Base-by-base conservation (phyloP, 2,329 filamentous ascomycete species). In the Scedosporium dehoogii region DNA sequence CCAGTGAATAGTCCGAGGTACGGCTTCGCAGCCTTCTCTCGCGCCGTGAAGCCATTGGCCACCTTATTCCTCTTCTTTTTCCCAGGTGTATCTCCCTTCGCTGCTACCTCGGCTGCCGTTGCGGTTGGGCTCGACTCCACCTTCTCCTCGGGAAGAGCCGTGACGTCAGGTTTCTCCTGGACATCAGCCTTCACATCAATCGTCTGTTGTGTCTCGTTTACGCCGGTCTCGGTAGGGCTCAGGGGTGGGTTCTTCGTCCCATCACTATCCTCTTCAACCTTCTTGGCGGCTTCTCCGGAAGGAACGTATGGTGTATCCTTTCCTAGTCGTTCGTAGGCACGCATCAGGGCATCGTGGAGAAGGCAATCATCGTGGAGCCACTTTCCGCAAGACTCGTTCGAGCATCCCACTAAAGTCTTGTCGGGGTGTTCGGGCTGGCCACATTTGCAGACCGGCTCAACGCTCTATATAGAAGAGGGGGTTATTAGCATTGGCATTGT, bases 331-430 rank as follows among this genome's bases (percentile, higher is more conserved):
- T 78, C 73, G 68, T 76, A 84, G 0, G 81, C 78, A 33, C 75
- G 75, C 68, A 75, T 72, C 12, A 86, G 75, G 3, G 80, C 76
- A 14, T 83, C 79, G 66, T 85, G 79, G 38, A 79, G 74, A n/a
- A 88, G 74, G 67, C 85, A 88, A 56, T 85, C 80, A 62, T 84
- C 79, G 67, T 88, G 85, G 64, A 88, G 79, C 85, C 85, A 88
- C 61, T 78, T 79, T 60, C 78, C 78, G 69, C 85, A 88, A 1
- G 72, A 68, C 12, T 77, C 68, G 63, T 79, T 80, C 9, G 79
- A 79, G 71, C 85, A 88, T 62, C 82, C 81, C 58, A 86, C 78
- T 46, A 87, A 72, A 23, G 78, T 78, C 67, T 81, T 82, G 66
- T 87, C 84, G 25, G 85, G 85, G 65, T 87, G 85, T 66, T 84